Conservation (phyloP, 495 filamentous ascomycete species). For the Penicillium longicatenatum region DNA sequence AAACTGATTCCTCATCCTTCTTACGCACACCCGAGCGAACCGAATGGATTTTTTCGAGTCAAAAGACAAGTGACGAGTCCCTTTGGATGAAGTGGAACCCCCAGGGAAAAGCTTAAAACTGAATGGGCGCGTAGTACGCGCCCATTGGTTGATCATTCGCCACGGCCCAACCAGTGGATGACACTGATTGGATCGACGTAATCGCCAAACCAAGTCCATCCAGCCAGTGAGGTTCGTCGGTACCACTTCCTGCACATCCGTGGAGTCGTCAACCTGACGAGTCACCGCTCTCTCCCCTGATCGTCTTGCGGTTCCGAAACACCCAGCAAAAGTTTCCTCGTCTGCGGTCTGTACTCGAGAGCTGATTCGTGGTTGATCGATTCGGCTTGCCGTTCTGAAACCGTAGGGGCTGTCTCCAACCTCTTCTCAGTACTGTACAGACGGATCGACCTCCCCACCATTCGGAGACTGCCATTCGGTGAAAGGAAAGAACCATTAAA, state of each 20-base stretch:
- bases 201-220: slow-evolving; percentile 11
- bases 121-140: slow-evolving; percentile 2
- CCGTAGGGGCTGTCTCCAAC: background rate
- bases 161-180: background rate
- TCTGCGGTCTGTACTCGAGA: background rate
- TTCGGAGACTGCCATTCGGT: too few relatives aligned
- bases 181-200: slow-evolving; percentile 7
- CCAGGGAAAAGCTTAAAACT: slow-evolving; percentile 12
- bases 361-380: background rate
- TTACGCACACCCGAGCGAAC: background rate
- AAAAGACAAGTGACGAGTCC: background rate
- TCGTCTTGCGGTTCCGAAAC: slow-evolving; percentile 22
- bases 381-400: background rate
- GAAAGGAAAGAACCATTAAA: background rate
- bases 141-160: slow-evolving; percentile 3
- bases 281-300: slow-evolving; percentile 18
- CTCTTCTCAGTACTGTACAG: too few relatives aligned
- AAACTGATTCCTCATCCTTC: background rate
- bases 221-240: slow-evolving; percentile 22
- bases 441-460: too few relatives aligned
- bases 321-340: slow-evolving; percentile 12
- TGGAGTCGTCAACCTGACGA: slow-evolving; percentile 13
- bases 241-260: slow-evolving; percentile 11
- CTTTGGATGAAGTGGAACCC: background rate
- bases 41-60: background rate